phyloP scores from a whole-genome alignment of 768 basidiomycete genomes.

The Russula dissimulans region DNA sequence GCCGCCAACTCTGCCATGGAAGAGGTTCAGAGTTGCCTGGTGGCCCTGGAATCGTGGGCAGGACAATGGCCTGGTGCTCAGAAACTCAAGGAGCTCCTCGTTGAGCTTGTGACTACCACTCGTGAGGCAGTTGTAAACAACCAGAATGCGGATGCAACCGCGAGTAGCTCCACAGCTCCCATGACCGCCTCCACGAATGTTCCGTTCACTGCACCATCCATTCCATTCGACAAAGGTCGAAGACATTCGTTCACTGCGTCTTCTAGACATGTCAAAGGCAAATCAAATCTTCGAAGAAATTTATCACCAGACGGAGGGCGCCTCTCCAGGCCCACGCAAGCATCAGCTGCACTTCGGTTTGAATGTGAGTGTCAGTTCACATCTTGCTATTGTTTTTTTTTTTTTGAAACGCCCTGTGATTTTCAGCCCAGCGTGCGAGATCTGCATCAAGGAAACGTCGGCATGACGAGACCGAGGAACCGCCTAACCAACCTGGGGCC shows the following conservation, averaged over 20 bases:
- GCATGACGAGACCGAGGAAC: conserved; percentile 52
- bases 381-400: background rate
- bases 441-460: conserved; percentile 70
- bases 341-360: conserved; percentile 24
- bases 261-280: conserved; percentile 19
- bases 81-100: conserved; percentile 75
- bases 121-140: conserved; percentile 49
- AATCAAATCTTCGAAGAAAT: conserved; percentile 24
- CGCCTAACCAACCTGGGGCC: conserved; percentile 31
- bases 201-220: background rate
- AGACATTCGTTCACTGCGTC: conserved; percentile 19
- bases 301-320: conserved; percentile 28
- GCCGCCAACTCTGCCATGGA: conserved; percentile 69
- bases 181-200: background rate
- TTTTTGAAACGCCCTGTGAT: background rate
- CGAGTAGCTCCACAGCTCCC: conserved; percentile 15
- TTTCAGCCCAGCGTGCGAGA: conserved; percentile 57
- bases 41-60: conserved; percentile 71
- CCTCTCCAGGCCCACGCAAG: conserved; percentile 23
- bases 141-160: conserved; percentile 19
- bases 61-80: conserved; percentile 81
- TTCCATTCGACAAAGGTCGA: conserved; percentile 15
- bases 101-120: conserved; percentile 60
- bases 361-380: conserved; percentile 25
- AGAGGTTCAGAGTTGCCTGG: conserved; percentile 65